A percentile compares a stretch with the other conserved stretches of the same genome.
These are phyloP conservation scores for Populus hybrid DNA, from an alignment of 441 rosid genomes.

Conservation along the genomic window DNA sequence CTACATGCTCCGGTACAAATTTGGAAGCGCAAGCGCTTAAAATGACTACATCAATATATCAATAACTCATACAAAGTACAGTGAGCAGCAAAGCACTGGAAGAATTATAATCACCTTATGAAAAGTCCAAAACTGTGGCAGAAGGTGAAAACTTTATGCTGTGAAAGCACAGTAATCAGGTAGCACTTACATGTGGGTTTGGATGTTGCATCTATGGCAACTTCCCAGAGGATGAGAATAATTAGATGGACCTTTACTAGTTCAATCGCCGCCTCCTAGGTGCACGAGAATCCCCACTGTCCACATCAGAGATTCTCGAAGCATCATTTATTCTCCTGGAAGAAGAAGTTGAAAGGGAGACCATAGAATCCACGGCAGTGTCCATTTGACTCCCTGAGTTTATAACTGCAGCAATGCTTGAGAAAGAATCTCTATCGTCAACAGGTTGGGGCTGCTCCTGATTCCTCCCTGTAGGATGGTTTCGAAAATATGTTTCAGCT, in stretches of 20 bases:
- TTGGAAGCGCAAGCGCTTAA: constrained; percentile 11
- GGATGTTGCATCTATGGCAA: constrained; percentile 20
- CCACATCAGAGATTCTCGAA: constrained; percentile 74
- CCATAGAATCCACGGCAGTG: constrained; percentile 81
- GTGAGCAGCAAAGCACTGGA: constrained; percentile 12
- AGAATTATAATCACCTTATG: constrained; percentile 27
- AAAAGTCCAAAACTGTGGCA: constrained; percentile 13
- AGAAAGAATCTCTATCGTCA: constrained; percentile 89
- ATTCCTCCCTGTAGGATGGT: constrained; percentile 52
- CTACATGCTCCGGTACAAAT: constrained; percentile 22
- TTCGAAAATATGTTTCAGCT: constrained; percentile 53
- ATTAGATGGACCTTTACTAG: constrained; percentile 31
- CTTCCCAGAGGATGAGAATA: constrained; percentile 13
- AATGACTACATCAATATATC: constrained; percentile 20
- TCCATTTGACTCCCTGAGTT: constrained; percentile 83
- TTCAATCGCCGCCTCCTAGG: constrained; percentile 75
- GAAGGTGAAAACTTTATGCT: constrained; percentile 17
- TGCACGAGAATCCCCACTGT: constrained; percentile 81
- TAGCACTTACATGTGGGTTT: constrained; percentile 16
- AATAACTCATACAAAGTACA: constrained; percentile 26
- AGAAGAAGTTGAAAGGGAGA: constrained; percentile 79
- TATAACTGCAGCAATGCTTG: constrained; percentile 81
- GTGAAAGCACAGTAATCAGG: constrained; percentile 22
- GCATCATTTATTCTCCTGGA: constrained; percentile 75
- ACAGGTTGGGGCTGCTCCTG: constrained; percentile 74